A percentile compares a stretch with the other conserved stretches of the same genome.
phyloP scores from a whole-genome alignment of 176 grass and related monocot genomes.

The Ananas comosus region DNA sequence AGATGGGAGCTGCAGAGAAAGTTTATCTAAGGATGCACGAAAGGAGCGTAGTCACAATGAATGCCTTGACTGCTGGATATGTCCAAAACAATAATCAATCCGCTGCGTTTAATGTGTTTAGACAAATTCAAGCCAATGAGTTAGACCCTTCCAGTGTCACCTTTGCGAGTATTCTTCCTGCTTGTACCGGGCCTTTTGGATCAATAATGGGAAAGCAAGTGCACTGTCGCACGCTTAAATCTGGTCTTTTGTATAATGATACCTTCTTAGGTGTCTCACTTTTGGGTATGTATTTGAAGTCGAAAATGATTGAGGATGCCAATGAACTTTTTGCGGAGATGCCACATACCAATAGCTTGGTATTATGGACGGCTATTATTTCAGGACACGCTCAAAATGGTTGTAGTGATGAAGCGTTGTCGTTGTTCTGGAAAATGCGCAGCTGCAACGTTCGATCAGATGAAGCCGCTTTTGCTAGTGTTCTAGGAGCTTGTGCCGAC shows the following conservation, averaged over 20 bases:
- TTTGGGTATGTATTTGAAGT: constrained; percentile 55
- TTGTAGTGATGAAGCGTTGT: constrained; percentile 43
- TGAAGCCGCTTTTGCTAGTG: constrained; percentile 56
- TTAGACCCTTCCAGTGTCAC: constrained; percentile 42
- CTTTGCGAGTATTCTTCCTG: constrained; percentile 56
- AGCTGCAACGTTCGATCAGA: constrained; percentile 31
- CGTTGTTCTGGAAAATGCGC: constrained; percentile 52
- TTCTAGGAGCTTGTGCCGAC: constrained; percentile 60
- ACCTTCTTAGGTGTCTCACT: constrained; percentile 35
- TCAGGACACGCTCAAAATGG: constrained; percentile 82
- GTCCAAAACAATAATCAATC: constrained; percentile 43
- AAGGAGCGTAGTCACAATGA: constrained; percentile 42
- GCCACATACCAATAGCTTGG: constrained; percentile 35
- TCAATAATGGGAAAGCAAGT: constrained; percentile 40
- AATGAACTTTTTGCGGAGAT: constrained; percentile 42
- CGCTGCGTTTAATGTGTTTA: constrained; percentile 39
- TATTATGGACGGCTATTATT: constrained; percentile 61
- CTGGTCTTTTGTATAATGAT: constrained; percentile 45
- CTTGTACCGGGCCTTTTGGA: constrained; percentile 26
- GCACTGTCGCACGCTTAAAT: constrained; percentile 43
- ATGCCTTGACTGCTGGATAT: constrained; percentile 53
- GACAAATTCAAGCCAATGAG: constrained; percentile 33
- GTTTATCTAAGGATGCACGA: constrained; percentile 35
- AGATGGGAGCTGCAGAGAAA: constrained; percentile 45
- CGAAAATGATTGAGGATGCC: constrained; percentile 42